Percentiles rank a stretch among this genome's conserved stretches.
Conservation (phyloP, 2,329 filamentous ascomycete genomes). For the Verticillium isaacii region DNA sequence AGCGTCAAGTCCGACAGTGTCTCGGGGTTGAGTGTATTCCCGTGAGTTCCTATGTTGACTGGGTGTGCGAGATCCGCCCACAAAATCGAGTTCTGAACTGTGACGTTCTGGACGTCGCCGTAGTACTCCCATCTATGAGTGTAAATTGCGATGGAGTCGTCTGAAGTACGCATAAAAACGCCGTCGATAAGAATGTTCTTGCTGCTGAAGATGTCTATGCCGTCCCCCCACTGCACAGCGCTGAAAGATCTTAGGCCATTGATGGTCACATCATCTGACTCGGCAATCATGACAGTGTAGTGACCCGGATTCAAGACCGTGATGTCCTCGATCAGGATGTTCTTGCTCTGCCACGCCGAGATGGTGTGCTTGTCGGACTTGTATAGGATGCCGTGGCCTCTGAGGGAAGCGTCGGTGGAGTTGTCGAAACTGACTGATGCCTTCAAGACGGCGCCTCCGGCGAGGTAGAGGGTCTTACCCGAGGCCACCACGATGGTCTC, state of each 20-base stretch:
- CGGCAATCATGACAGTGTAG: conserved; percentile 9
- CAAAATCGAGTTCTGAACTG: conserved; percentile 22
- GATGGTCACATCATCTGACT: conserved; percentile 9
- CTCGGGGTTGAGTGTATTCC: conserved; percentile 25
- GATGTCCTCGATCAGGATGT: conserved; percentile 13
- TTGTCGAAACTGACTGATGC: conserved; percentile 15
- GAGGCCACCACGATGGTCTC: conserved; percentile 8
- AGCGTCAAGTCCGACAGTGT: conserved; percentile 22
- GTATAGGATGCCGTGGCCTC: conserved; percentile 16
- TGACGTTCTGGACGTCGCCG: conserved; percentile 26
- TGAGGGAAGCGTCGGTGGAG: conserved; percentile 8
- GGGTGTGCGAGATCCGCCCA: conserved; percentile 27
- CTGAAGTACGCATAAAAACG: conserved; percentile 29
- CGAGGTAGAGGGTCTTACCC: conserved; percentile 12
- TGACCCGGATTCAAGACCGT: conserved; percentile 9
- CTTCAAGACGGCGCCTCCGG: conserved; percentile 12
- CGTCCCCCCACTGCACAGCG: conserved; percentile 16
- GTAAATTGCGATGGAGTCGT: conserved; percentile 29
- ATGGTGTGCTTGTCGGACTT: conserved; percentile 8
- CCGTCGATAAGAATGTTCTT: conserved; percentile 20
- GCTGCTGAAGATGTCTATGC: conserved; percentile 19
- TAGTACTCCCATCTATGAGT: conserved; percentile 24
- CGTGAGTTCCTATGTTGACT: conserved; percentile 30
- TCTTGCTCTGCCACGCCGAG: conserved; percentile 6
- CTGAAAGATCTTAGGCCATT: conserved; percentile 11